Conservation (phyloP, 2,329 filamentous ascomycete species). For the Aspergillus sp. region DNA sequence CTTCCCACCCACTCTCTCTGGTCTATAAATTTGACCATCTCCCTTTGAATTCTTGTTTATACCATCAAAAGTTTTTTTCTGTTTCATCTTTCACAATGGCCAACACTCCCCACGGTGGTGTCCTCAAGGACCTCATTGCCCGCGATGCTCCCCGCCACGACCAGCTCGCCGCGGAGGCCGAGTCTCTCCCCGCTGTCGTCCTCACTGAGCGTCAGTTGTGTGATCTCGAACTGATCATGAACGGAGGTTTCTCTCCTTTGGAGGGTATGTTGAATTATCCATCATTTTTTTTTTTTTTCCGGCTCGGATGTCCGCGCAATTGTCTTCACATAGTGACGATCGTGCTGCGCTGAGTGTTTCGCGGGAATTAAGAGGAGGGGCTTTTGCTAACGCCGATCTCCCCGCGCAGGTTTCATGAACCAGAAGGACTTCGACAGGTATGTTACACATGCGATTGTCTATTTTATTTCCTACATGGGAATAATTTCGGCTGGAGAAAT, state of each 20-base stretch:
- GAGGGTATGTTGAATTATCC: conserved; percentile 63
- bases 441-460: conserved; percentile 20
- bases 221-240: conserved; percentile 95
- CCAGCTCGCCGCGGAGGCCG: conserved; percentile 77
- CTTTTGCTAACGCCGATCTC: conserved; percentile 16
- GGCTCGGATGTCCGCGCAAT: neutral
- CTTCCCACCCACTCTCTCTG: conserved; percentile 5
- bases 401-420: conserved; percentile 77
- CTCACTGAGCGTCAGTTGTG: conserved; percentile 93
- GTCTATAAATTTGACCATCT: conserved; percentile 1
- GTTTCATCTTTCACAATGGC: conserved; percentile 35
- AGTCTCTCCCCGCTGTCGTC: conserved; percentile 76
- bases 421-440: conserved; percentile 96
- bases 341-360: neutral
- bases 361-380: conserved; percentile 3
- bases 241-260: conserved; percentile 93
- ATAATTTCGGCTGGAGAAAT: neutral
- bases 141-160: conserved; percentile 80
- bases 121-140: conserved; percentile 96
- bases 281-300: neutral
- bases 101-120: conserved; percentile 71
- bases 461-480: no score
- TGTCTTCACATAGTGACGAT: neutral
- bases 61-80: conserved; percentile 1
- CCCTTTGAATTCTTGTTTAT: conserved; percentile 3